Conservation (phyloP, 148 eudicot species). For the Silene conica region DNA sequence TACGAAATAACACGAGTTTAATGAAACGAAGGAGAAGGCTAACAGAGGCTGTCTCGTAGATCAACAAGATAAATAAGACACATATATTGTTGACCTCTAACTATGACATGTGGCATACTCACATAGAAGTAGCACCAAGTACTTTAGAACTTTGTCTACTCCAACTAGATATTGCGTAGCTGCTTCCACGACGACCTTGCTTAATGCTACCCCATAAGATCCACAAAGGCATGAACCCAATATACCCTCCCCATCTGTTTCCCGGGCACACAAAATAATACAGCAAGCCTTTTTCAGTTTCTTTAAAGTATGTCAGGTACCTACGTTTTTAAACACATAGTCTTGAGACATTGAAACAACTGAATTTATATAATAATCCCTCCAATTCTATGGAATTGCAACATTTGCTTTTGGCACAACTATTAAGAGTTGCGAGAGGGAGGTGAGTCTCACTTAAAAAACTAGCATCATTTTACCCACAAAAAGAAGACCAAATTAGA, state of each 20-base stretch:
- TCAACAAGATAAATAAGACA: background rate
- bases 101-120: background rate
- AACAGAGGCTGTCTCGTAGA: background rate
- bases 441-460: too few species aligned
- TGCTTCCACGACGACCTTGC: slow-evolving; percentile 1
- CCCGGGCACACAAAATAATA: background rate
- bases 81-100: background rate
- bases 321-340: background rate
- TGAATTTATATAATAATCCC: too few species aligned
- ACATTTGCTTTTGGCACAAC: too few species aligned
- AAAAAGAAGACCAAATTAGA: too few species aligned
- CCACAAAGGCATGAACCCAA: too few species aligned
- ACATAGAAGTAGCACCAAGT: background rate
- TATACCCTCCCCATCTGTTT: background rate
- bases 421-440: too few species aligned
- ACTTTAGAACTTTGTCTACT: background rate
- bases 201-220: too few species aligned
- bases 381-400: too few species aligned
- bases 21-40: background rate
- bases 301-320: background rate
- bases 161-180: slow-evolving; percentile 8
- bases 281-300: background rate
- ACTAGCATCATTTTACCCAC: too few species aligned
- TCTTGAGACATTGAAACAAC: background rate
- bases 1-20: background rate